phyloP scores from a whole-genome alignment of 1,139 yeast genomes.

The Candida pseudoviswanathii region DNA sequence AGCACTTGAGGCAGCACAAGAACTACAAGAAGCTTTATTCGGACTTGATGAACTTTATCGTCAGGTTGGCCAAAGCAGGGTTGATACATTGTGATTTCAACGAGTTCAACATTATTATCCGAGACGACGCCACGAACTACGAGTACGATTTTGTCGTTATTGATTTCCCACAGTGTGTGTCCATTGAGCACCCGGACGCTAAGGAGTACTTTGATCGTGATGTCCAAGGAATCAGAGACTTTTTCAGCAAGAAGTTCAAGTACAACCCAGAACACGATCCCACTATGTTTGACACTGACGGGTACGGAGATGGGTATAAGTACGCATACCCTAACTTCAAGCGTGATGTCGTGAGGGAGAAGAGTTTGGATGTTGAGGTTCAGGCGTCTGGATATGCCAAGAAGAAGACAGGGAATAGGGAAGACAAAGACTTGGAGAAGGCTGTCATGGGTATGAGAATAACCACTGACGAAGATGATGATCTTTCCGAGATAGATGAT shows the following conservation, averaged over 20 bases:
- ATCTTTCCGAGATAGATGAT: conserved; percentile 31
- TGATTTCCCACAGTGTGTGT: conserved; percentile 98
- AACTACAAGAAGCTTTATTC: conserved; percentile 74
- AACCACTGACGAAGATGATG: conserved; percentile 31
- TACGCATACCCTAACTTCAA: conserved; percentile 80
- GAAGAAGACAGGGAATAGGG: conserved; percentile 55
- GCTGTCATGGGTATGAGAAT: conserved; percentile 71
- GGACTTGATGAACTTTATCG: conserved; percentile 84
- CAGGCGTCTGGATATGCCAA: conserved; percentile 91
- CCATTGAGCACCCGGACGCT: conserved; percentile 89
- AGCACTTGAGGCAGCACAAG: conserved; percentile 69
- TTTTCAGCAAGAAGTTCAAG: conserved; percentile 76
- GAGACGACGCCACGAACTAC: conserved; percentile 55
- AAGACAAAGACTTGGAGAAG: conserved; percentile 66
- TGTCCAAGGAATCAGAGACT: conserved; percentile 82
- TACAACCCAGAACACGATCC: conserved; percentile 67
- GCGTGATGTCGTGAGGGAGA: conserved; percentile 71
- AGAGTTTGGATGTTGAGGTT: conserved; percentile 76
- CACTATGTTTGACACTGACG: conserved; percentile 73
- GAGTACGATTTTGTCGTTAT: conserved; percentile 80
- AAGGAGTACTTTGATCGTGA: conserved; percentile 86
- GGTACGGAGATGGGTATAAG: conserved; percentile 76
- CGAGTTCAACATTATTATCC: conserved; percentile 90
- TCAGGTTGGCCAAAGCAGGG: conserved; percentile 82
- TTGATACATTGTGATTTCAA: conserved; percentile 96